These are phyloP conservation scores for Sphenostylis stenocarpa DNA, from an alignment of 306 rosid species.

Conservation along the genomic window DNA sequence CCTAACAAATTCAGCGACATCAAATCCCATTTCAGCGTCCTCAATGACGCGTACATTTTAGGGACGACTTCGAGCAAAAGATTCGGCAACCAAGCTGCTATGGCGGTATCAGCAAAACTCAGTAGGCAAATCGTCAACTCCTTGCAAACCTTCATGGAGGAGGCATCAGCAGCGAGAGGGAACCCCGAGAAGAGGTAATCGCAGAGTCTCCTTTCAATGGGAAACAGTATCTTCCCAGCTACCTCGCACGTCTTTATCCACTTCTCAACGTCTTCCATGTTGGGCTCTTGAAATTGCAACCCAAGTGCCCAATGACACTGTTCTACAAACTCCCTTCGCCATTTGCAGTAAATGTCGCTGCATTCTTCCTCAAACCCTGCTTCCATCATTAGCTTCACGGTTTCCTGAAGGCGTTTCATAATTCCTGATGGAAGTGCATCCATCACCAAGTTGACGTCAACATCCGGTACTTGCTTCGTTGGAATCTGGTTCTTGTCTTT, in stretches of 20 bases:
- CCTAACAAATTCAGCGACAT: fast-evolving
- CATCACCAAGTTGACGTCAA: neutral
- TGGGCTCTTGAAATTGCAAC: neutral
- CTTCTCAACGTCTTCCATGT: neutral
- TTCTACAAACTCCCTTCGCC: neutral
- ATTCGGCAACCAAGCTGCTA: neutral
- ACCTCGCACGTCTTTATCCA: neutral
- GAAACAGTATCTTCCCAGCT: neutral
- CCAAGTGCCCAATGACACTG: neutral
- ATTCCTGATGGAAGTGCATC: neutral
- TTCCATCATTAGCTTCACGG: neutral
- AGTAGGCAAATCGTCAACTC: neutral
- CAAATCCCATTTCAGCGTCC: too few species aligned
- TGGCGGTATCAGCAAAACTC: neutral
- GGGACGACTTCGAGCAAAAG: neutral
- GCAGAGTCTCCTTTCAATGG: neutral
- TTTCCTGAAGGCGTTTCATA: neutral
- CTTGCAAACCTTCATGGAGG: neutral
- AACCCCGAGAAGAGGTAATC: neutral
- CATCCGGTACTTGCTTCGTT: neutral
- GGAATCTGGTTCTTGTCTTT: neutral
- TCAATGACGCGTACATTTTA: neutral
- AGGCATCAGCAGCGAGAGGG: neutral
- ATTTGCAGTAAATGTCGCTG: neutral
- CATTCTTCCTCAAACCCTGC: neutral